Conservation (phyloP, 305 asterid species). For the Rubia occidens region DNA sequence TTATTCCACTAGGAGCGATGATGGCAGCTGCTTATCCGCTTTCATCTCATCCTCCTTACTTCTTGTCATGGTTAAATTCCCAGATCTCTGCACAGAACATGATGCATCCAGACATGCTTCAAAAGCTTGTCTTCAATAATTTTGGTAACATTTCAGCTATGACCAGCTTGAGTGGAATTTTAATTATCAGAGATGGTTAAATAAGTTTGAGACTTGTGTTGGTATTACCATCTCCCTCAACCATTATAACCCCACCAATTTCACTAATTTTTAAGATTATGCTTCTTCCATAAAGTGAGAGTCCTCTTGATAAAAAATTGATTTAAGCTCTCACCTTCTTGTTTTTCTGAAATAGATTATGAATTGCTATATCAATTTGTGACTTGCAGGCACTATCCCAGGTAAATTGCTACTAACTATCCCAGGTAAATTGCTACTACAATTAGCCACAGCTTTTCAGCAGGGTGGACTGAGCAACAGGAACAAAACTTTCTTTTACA, state of each 20-base stretch:
- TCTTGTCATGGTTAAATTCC: conserved; percentile 22
- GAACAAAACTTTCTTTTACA: conserved; percentile 20
- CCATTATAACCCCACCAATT: neutral
- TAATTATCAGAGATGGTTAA: neutral
- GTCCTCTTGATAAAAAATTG: too few relatives aligned
- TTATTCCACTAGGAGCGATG: conserved; percentile 23
- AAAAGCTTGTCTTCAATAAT: conserved; percentile 24
- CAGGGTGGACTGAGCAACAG: conserved; percentile 24
- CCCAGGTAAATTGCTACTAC: conserved; percentile 26
- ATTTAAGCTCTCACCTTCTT: neutral
- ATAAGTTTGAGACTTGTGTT: neutral
- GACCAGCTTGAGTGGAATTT: neutral
- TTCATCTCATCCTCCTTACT: conserved; percentile 26
- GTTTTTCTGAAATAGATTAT: neutral
- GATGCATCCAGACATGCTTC: conserved; percentile 23
- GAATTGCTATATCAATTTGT: conserved; percentile 5
- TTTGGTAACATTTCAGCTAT: conserved; percentile 16
- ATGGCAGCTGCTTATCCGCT: conserved; percentile 24
- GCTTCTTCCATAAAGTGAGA: too few relatives aligned
- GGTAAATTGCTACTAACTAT: too few relatives aligned
- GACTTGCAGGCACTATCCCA: conserved; percentile 22
- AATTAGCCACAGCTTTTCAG: conserved; percentile 21
- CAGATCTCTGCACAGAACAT: conserved; percentile 26
- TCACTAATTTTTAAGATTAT: too few relatives aligned
- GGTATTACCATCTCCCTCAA: neutral